Evolutionary conservation across 2,329 filamentous ascomycete genomes (phyloP).

Genomic region (Colletotrichum filicis): DNA sequence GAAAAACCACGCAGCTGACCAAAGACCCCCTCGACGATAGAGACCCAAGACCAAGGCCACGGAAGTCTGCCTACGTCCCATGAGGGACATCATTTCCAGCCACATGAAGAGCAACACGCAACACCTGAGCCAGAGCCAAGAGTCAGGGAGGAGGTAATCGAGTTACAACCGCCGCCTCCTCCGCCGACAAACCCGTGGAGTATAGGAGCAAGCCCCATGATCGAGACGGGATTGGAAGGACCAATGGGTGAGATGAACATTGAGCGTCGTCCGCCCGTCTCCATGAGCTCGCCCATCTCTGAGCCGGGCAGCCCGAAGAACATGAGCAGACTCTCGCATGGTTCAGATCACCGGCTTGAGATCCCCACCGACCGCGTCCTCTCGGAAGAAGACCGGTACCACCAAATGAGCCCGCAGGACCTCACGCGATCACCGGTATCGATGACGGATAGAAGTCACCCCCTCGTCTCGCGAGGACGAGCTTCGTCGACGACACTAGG

Average conservation of each 20-base stretch:
- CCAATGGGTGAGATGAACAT: neutral
- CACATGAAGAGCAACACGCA: neutral
- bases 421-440: slow-evolving; percentile 2
- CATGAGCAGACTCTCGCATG: slow-evolving; percentile 4
- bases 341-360: slow-evolving; percentile 12
- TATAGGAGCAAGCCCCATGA: neutral
- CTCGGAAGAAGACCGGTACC: slow-evolving; percentile 31
- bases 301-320: slow-evolving; percentile 17
- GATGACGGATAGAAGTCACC: neutral
- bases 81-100: neutral
- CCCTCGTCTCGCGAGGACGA: slow-evolving; percentile 1
- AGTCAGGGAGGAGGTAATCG: slow-evolving; percentile 39
- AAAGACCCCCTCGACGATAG: neutral
- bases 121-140: slow-evolving; percentile 8
- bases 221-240: slow-evolving; percentile 1
- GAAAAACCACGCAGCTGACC: neutral
- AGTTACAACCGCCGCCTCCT: slow-evolving; percentile 22
- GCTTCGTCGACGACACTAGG: slow-evolving; percentile 4
- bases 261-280: slow-evolving; percentile 25
- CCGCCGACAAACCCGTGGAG: slow-evolving; percentile 33
- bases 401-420: slow-evolving; percentile 18
- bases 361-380: slow-evolving; percentile 10
- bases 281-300: slow-evolving; percentile 24
- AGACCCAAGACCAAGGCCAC: neutral
- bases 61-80: neutral